Percentiles rank a stretch among this genome's conserved stretches.
Conservation (phyloP, 2,329 filamentous ascomycete genomes). For the Immersiporthe knoxdaviesiana region DNA sequence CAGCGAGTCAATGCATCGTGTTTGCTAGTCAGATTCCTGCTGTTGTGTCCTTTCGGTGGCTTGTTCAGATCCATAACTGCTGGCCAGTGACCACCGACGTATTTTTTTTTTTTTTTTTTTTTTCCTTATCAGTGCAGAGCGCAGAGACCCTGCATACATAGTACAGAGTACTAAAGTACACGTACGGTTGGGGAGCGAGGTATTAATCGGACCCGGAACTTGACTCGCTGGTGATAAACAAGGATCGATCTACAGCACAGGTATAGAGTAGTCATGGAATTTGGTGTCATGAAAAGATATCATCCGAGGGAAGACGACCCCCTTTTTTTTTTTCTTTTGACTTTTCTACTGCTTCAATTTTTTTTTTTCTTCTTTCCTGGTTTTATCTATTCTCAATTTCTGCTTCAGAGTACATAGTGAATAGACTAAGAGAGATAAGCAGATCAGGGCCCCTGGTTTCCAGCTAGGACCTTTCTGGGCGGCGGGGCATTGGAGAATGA, state of each 20-base stretch:
- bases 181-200: background rate
- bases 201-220: background rate
- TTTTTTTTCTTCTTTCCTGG: background rate
- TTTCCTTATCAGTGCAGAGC: conserved; percentile 5
- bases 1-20: background rate
- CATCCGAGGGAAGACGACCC: background rate
- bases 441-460: background rate
- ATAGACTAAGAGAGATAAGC: background rate
- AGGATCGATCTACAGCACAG: background rate
- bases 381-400: background rate
- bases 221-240: background rate
- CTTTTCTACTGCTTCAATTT: background rate
- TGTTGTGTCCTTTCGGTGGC: background rate
- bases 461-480: background rate
- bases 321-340: background rate
- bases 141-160: conserved; percentile 9
- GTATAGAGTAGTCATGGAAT: background rate
- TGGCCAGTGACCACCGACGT: background rate
- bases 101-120: conserved; percentile 2
- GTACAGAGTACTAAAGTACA: conserved; percentile 1
- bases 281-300: background rate
- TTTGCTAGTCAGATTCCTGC: background rate
- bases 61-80: background rate
- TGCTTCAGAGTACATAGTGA: background rate
- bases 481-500: conserved; percentile 15